Evolutionary conservation across 192 early-diverging fungal genomes (phyloP), one percentile per base, ranked within the genome.

Genomic region (Entrophospora sp.): DNA sequence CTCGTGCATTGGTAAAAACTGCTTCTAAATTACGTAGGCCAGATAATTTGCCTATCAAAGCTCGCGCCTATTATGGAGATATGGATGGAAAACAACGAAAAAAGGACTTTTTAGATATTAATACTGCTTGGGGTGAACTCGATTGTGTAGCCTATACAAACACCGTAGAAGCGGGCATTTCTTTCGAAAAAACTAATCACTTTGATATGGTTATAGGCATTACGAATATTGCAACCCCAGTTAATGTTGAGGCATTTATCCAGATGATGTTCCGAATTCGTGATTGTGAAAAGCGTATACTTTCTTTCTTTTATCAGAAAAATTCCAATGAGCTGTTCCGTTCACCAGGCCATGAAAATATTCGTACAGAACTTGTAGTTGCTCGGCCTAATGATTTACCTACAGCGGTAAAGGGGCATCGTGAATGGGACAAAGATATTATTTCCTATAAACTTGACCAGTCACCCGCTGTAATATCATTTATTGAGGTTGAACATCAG

Each of bases 31-130:
- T 59, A 38, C 1, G 2, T 4, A 40, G 22, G 4, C 13, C 24
- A 28, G 13, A 53, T 53, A 53, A 53, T 32, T 53, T 9, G n/a
- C 31, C 14, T 53, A 31, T 31, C 10, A 59, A 38, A 59, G 36
- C 37, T 5, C 36, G 20, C 38, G 37, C 20, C 12, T 40, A 40
- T 38, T 59, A 59, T 59, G 37, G 57, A 31, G 37, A 59, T 40
- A 59, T 59, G 20, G 35, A 59, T 59, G 20, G 20, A 38, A 59
- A 59, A 59, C 22, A 59, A 38, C 0, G 20, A 40, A 8, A 38
- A 59, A 59, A 59, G 30, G 35, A 59, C 22, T 59, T 59, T 59
- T 59, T 13, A 2, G 12, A 59, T 53, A 53, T 53, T 4, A 53
- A 53, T 53, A 31, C n/a, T 28, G 14, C 51, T 53, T 53, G 14